These are phyloP conservation scores for Rhododendron ovatum DNA, from an alignment of 148 eudicot species.

Conservation along the genomic window DNA sequence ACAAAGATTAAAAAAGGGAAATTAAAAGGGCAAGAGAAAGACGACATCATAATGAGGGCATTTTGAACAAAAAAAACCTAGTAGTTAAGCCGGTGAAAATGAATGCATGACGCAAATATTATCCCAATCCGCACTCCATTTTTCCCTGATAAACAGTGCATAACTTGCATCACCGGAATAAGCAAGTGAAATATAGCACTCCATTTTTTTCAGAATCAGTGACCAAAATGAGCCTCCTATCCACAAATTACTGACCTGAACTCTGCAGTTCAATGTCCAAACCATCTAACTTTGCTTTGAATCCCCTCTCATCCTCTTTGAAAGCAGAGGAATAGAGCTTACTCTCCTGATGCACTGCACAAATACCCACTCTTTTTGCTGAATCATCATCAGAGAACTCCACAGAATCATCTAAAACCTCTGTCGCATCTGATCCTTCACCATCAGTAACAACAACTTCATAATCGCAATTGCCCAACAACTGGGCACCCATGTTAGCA, in stretches of 20 bases:
- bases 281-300: slow-evolving; percentile 14
- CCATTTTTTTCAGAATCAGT: neutral
- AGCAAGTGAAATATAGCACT: neutral
- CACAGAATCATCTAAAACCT: slow-evolving; percentile 29
- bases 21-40: no score
- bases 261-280: slow-evolving; percentile 7
- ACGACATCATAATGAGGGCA: no score
- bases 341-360: slow-evolving; percentile 8
- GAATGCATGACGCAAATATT: neutral
- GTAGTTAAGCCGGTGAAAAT: neutral
- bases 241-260: slow-evolving; percentile 28
- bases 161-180: slow-evolving; percentile 1
- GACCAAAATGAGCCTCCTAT: neutral
- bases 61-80: neutral
- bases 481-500: slow-evolving; percentile 26
- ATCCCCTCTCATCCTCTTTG: slow-evolving; percentile 16
- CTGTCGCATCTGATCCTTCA: slow-evolving; percentile 24
- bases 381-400: slow-evolving; percentile 26
- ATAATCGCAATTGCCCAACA: slow-evolving; percentile 22
- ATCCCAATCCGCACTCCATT: neutral
- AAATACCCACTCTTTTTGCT: slow-evolving; percentile 7
- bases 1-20: no score
- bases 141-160: neutral
- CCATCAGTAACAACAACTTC: slow-evolving; percentile 26
- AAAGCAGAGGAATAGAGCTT: neutral